Conservation (phyloP, 1,284 basidiomycete species). For the Ustilago trichophora region DNA sequence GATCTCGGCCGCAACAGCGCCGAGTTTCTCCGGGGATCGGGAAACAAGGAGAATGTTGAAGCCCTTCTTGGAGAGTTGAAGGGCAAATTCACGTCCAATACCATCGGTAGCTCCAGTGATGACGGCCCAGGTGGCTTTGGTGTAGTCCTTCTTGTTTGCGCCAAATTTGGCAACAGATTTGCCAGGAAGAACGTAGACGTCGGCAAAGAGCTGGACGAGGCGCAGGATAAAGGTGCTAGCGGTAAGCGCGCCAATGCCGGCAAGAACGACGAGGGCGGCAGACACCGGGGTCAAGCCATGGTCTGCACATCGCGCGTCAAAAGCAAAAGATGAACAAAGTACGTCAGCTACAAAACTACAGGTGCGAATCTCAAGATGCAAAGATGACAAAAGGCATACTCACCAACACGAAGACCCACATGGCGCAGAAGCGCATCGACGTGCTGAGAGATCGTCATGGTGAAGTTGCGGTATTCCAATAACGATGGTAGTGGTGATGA, state of each 20-base stretch:
- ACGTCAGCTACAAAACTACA: no score
- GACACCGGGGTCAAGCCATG: constrained; percentile 39
- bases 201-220: constrained; percentile 29
- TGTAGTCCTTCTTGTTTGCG: constrained; percentile 50
- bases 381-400: neutral
- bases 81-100: constrained; percentile 77
- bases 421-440: constrained; percentile 38
- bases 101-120: constrained; percentile 80
- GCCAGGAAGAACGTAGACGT: constrained; percentile 51
- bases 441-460: constrained; percentile 26
- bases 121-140: constrained; percentile 65
- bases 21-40: constrained; percentile 77
- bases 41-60: constrained; percentile 91
- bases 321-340: no score
- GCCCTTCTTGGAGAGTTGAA: constrained; percentile 77
- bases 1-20: constrained; percentile 79
- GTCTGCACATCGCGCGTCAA: constrained; percentile 18
- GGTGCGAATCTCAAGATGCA: no score
- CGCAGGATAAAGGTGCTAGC: constrained; percentile 24
- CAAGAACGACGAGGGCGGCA: constrained; percentile 24
- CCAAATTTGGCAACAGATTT: constrained; percentile 50
- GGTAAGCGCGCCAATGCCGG: constrained; percentile 26
- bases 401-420: constrained; percentile 42
- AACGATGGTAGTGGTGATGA: neutral
- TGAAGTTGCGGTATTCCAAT: no score